Conservation (phyloP, 2,329 filamentous ascomycete genomes). For the Triangularia verruculosa region DNA sequence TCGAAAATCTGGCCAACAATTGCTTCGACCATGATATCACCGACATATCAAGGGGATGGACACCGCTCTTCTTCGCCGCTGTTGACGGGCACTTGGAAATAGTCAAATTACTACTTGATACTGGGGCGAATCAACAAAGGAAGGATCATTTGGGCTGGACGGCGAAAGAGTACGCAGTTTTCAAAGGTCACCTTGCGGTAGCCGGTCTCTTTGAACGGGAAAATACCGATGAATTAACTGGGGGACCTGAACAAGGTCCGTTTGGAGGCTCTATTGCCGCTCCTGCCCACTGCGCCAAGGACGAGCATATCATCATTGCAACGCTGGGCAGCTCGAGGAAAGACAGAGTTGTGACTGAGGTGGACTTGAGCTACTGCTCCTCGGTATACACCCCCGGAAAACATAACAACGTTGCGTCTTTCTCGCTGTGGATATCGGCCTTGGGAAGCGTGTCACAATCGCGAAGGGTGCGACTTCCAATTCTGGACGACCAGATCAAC, state of each 20-base stretch:
- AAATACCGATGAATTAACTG: background rate
- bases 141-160: constrained; percentile 34
- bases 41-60: constrained; percentile 32
- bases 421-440: background rate
- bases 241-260: background rate
- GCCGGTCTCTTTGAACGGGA: constrained; percentile 22
- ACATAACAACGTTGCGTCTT: background rate
- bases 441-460: background rate
- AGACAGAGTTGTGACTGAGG: background rate
- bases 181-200: constrained; percentile 33
- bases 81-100: constrained; percentile 28
- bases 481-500: background rate
- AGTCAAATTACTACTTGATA: constrained; percentile 30
- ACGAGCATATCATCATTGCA: background rate
- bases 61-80: constrained; percentile 34
- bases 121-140: constrained; percentile 25
- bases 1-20: constrained; percentile 11
- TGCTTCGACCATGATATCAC: constrained; percentile 20
- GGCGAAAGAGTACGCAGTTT: constrained; percentile 35
- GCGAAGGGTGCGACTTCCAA: background rate
- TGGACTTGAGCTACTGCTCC: background rate
- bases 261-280: background rate
- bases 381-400: background rate
- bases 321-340: background rate
- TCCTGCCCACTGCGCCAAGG: background rate